Conservation (phyloP, 2,329 filamentous ascomycete species). For the Aspergillus sergii region DNA sequence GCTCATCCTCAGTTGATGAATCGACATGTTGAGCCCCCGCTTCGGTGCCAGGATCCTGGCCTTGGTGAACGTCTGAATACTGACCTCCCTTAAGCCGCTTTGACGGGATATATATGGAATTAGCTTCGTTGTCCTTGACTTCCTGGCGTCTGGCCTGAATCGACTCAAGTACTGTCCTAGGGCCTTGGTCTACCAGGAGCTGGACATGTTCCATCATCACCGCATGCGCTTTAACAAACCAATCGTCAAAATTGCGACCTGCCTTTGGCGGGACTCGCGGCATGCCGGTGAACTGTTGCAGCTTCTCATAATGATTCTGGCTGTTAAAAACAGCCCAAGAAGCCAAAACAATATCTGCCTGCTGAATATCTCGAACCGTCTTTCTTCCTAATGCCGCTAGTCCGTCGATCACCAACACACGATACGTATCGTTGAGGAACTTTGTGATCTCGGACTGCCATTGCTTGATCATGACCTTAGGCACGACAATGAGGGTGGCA, state of each 20-base stretch:
- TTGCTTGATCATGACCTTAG: slow-evolving; percentile 57
- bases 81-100: slow-evolving; percentile 33
- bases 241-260: slow-evolving; percentile 55
- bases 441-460: slow-evolving; percentile 60
- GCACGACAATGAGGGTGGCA: slow-evolving; percentile 64
- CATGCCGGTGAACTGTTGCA: slow-evolving; percentile 55
- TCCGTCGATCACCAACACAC: slow-evolving; percentile 49
- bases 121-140: slow-evolving; percentile 38
- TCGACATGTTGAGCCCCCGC: slow-evolving; percentile 14
- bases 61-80: slow-evolving; percentile 23
- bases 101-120: slow-evolving; percentile 43
- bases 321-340: slow-evolving; percentile 54
- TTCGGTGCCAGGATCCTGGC: background rate
- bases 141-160: slow-evolving; percentile 30
- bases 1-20: slow-evolving; percentile 21
- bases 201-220: slow-evolving; percentile 48
- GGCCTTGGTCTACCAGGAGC: slow-evolving; percentile 34
- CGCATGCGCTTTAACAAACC: slow-evolving; percentile 52
- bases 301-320: slow-evolving; percentile 50
- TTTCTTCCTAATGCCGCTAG: slow-evolving; percentile 42
- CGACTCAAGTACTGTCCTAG: slow-evolving; percentile 34
- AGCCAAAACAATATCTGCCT: slow-evolving; percentile 59
- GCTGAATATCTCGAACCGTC: slow-evolving; percentile 48
- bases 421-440: slow-evolving; percentile 49
- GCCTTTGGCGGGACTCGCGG: slow-evolving; percentile 43